Percentiles rank a stretch among this genome's conserved stretches.
Conservation (phyloP, 106 monocot species). For the Dioscorea dumetorum region DNA sequence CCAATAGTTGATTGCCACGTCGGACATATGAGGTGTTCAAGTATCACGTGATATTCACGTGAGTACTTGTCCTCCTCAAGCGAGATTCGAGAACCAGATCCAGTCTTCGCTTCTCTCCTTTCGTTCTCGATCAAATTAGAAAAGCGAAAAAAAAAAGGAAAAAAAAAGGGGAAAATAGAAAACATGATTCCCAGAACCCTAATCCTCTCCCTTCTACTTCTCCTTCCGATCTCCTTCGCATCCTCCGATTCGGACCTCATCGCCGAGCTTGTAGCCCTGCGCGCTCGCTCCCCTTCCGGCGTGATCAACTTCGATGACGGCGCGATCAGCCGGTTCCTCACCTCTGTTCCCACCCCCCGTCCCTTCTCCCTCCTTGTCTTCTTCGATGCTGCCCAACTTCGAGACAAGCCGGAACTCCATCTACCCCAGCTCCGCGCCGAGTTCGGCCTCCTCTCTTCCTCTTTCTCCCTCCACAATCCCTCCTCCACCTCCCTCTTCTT, state of each 20-base stretch:
- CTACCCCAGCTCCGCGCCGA: conserved; percentile 74
- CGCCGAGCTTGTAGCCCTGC: conserved; percentile 56
- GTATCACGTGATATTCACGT: too few species aligned
- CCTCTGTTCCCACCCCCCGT: conserved; percentile 43
- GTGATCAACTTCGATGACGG: conserved; percentile 79
- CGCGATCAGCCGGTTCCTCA: conserved; percentile 60
- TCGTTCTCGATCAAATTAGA: background rate
- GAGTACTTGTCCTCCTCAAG: too few species aligned
- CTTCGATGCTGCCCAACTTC: conserved; percentile 85
- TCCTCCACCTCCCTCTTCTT: conserved; percentile 55
- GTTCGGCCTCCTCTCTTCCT: conserved; percentile 58
- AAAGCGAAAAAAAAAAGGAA: background rate
- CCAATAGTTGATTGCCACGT: too few species aligned
- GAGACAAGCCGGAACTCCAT: conserved; percentile 77
- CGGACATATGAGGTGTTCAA: too few species aligned
- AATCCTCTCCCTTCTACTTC: conserved; percentile 13
- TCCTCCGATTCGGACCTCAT: conserved; percentile 39
- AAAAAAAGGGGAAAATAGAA: background rate
- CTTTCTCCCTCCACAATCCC: conserved; percentile 38
- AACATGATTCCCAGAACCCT: conserved; percentile 17
- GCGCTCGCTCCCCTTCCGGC: conserved; percentile 52
- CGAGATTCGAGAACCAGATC: too few species aligned
- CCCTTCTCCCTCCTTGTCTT: conserved; percentile 79
- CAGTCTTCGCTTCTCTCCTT: too few species aligned
- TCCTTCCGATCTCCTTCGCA: conserved; percentile 5